Evolutionary conservation across 106 monocot species (phyloP), one percentile per base, ranked within the genome.

Genomic region (Acorus gramineus): DNA sequence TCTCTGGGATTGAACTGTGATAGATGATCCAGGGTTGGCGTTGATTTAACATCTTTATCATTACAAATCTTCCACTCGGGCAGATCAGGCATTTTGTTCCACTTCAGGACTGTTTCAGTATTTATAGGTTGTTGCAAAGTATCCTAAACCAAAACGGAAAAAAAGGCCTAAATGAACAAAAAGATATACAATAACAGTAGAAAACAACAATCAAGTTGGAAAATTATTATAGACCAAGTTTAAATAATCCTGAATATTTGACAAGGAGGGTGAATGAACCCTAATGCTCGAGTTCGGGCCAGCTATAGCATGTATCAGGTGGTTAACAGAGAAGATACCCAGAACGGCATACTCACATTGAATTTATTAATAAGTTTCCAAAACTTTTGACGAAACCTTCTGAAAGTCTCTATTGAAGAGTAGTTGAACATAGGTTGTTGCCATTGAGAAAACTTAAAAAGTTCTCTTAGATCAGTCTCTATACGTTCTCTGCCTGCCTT

Each of bases 331-430:
- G 28, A 28, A 28, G 28, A 28, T 28, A 28, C 28, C 28, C 28
- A 28, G 28, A 28, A 28, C 1, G 1, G 4, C 57, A 8, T 44
- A 11, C 46, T 64, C 84, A 95, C 95, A 90, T 87, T 96, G 60
- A 80, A 90, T 53, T 87, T 85, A 46, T 90, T 68, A 44, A 90
- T 11, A 61, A 77, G 76, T 71, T 90, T 96, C 64, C 85, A 77
- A 6, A 82, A 77, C 66, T 90, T 90, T 51, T 83, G 84, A 14
- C 87, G 54, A 5, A 78, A 74, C 74, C 69, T 76, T n/a, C 77
- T 71, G 55, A 87, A 91, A 55, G 50, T 82, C 57, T 87, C 85
- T 54, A 87, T 70, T 55, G 86, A 80, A 5, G 62, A 57, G 63
- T 49, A 53, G 55, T 49, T 71, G 44, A 73, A 9, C 28, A 28